Evolutionary conservation across 2,329 filamentous ascomycete species (phyloP), one percentile per base, ranked within the genome.

Genomic region (Cladosporium velox): DNA sequence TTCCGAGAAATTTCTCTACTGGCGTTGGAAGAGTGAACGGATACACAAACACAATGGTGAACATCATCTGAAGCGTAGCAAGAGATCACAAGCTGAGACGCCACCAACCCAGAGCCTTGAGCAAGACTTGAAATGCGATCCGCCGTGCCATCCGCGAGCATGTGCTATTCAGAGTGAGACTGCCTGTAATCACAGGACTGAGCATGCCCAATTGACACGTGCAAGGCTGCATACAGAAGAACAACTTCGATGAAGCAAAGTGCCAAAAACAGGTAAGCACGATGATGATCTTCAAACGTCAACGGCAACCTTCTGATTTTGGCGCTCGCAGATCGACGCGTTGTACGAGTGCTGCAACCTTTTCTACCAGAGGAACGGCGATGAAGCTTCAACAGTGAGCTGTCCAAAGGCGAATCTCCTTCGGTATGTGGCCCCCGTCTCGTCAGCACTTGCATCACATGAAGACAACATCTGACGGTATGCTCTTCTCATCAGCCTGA

Each of bases 301-400:
- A 47, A 47, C n/a, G 8, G 41, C 8, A 21, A 34, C 30, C 28
- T 54, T 32, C 28, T 55, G 52, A 55, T 34, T 2, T 34, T 34
- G 52, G n/a, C 28, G 6, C 12, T 14, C 11, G 21, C 83, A 92
- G 74, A 86, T 99, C 65, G 89, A 94, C 76, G 91, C 92, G 2
- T 82, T 99, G 28, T 99, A 98, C 79, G 90, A 95, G 72, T 99
- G 95, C 80, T 99, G 95, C 79, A 89, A 93, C 74, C 86, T 87
- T 14, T 97, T 98, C 77, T 98, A 99, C 79, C 82, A 89, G 72
- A 85, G 86, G 66, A 86, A 91, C 67, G 93, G 95, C 18, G 89
- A 96, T 65, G 80, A 88, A 28, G 93, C 91, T 35, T 88, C 85
- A 51, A 91, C 90, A 2, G 87, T 89, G 24, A 95, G 91, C 81